These are phyloP conservation scores for Keithomyces neogunnii DNA, from an alignment of 2,329 filamentous ascomycete species.

Conservation along the genomic window DNA sequence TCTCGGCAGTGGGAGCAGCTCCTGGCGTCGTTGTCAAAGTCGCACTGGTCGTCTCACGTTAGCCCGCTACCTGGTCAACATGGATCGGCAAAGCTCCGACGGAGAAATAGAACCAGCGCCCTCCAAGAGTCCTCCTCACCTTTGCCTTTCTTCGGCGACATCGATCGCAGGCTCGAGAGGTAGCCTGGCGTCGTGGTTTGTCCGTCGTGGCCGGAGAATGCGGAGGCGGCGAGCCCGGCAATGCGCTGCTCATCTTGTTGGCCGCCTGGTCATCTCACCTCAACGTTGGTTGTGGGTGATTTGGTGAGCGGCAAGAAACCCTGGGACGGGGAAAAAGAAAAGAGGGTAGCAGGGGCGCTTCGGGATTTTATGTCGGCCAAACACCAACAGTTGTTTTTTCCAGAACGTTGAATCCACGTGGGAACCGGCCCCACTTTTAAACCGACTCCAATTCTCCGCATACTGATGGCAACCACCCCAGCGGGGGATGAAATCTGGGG, in stretches of 20 bases:
- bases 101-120: constrained; percentile 1
- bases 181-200: constrained; percentile 12
- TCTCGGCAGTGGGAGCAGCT: constrained; percentile 25
- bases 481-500: constrained; percentile 2
- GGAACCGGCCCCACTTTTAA: not conserved
- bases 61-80: not conserved
- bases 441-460: constrained; percentile 4
- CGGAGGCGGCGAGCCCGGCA: constrained; percentile 11
- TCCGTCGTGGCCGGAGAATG: constrained; percentile 7
- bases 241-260: constrained; percentile 7
- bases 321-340: not conserved
- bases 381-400: not conserved
- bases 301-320: not conserved
- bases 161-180: constrained; percentile 25
- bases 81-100: constrained; percentile 8
- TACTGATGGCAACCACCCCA: not conserved
- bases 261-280: not conserved
- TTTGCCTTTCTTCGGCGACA: constrained; percentile 28
- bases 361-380: constrained; percentile 6
- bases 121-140: constrained; percentile 11
- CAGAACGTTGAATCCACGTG: constrained; percentile 1
- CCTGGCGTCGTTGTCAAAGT: constrained; percentile 14
- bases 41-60: constrained; percentile 14
- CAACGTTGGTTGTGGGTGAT: not conserved
- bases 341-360: not conserved